Base-by-base conservation (phyloP, 2,329 filamentous ascomycete genomes). In the Nemania diffusa region DNA sequence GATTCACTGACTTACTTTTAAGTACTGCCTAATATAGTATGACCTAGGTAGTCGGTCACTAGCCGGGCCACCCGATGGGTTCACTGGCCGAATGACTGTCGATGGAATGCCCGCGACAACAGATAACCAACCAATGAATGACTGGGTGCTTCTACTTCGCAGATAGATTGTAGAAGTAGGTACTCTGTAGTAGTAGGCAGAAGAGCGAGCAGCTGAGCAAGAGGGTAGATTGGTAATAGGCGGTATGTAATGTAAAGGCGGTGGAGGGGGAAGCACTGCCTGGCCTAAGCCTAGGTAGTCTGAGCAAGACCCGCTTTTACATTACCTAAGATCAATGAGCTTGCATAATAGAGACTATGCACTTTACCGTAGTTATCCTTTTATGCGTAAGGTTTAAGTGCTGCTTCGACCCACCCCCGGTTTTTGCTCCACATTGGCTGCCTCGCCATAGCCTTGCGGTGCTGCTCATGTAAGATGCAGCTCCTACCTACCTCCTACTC, bases 211-310 rank as follows among this genome's bases (percentile, higher is more conserved):
- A 57, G 50, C 50, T 50, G 50, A 56, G 51, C 34, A 17, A 40
- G 51, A 44, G 57, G 22, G 29, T 27, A 59, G 65, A 67, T 67
- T 67, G 61, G 65, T 67, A 64, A 67, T 67, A 59, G 42, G 65
- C 65, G 65, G 65, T 67, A 64, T 59, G 61, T 40, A 29, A n/a
- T 37, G 13, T 37, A 24, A 26, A 34, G 60, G 37, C 48, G 57
- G 46, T 46, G 55, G 46, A 51, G 44, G n/a, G n/a, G 44, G 48
- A 51, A 5, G 42, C 6, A 5, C 42, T 46, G n/a, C 9, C n/a
- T n/a, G n/a, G 5, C 8, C 11, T 20, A 13, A 46, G 9, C 42
- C n/a, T 46, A 57, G 37, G 26, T 37, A 37, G 24, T 34, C 32
- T 34, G 11, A 34, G 32, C 32, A 34, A 34, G 32, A 9, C 32